A percentile compares a stretch with the other conserved stretches of the same genome.
phyloP scores from a whole-genome alignment of 768 basidiomycete species.

The Cubamyces lactineus region DNA sequence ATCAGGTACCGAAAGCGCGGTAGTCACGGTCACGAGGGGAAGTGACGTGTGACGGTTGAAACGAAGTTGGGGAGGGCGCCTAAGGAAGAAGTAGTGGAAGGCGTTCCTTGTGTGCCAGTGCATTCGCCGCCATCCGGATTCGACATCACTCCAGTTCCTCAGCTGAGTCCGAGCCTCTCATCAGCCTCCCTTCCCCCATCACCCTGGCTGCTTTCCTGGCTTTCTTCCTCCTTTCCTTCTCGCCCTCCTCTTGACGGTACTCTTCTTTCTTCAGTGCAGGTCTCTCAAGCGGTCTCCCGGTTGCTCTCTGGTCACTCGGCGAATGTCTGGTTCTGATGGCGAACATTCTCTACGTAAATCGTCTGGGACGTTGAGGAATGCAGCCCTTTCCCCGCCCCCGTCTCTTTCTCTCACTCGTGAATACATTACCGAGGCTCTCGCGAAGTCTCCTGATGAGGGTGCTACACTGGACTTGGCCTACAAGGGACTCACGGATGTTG shows the following conservation, averaged over 20 bases:
- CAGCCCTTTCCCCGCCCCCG: constrained; percentile 31
- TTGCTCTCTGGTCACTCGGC: constrained; percentile 5
- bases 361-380: constrained; percentile 23
- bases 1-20: constrained; percentile 6
- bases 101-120: constrained; percentile 15
- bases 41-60: constrained; percentile 23
- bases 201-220: neutral
- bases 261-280: neutral
- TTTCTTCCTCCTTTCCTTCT: neutral
- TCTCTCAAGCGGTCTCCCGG: neutral
- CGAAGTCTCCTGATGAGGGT: constrained; percentile 73
- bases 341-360: constrained; percentile 23
- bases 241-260: neutral
- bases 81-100: neutral
- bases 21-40: constrained; percentile 17
- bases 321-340: constrained; percentile 27
- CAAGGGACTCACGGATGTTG: constrained; percentile 75
- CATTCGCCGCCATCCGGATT: constrained; percentile 3
- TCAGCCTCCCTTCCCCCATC: neutral
- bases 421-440: constrained; percentile 68
- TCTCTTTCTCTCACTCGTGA: constrained; percentile 52
- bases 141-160: neutral
- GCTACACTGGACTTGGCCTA: constrained; percentile 86
- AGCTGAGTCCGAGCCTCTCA: neutral
- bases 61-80: constrained; percentile 11